Base-by-base conservation (phyloP, 1,284 basidiomycete genomes). In the Golubevia sp. region DNA sequence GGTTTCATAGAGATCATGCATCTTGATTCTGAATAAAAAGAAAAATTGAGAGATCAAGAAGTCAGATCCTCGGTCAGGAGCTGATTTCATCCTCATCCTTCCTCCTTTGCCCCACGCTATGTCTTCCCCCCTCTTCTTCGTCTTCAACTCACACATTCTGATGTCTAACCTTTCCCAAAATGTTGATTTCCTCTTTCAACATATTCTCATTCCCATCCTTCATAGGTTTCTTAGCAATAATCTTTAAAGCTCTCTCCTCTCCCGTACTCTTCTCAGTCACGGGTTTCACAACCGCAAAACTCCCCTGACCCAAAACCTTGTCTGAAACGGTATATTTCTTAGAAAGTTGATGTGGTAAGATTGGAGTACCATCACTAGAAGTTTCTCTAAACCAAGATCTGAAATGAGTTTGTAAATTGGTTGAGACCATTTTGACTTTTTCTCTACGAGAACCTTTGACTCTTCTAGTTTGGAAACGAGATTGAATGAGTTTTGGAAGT, bases 311-410 rank as follows among this genome's bases (percentile, higher is more conserved):
- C 3, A 83, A 66, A 2, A 76, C 63, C 3, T 62, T 56, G 8
- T 68, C 63, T 6, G 63, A 57, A 0, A 83, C 70, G 1, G 51
- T 48, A 66, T 83, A 83, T 66, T 83, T 82, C 24, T 76, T 68
- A 18, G 74, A 71, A 26, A 79, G 74, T 7, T 71, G 64, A 20
- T 59, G 48, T 7, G 77, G 77, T n/a, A 77, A 66, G 21, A 76
- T 62, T 2, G 77, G 77, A 1, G 73, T 68, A 49, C 77, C 77
- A 49, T 77, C 75, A 26, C 63, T 61, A 51, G 77, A 75, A n/a
- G 73, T 77, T 66, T 79, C 30, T 34, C 11, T 91, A 89, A 21
- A 87, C 81, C 5, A 15, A 44, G 38, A 44, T 44, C 38, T 44
- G 5, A 44, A 44, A 44, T 44, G 38, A 6, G 13, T 44, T 13